These are phyloP conservation scores for Candolleomyces aberdarensis DNA, from an alignment of 768 basidiomycete species.

Conservation along the genomic window DNA sequence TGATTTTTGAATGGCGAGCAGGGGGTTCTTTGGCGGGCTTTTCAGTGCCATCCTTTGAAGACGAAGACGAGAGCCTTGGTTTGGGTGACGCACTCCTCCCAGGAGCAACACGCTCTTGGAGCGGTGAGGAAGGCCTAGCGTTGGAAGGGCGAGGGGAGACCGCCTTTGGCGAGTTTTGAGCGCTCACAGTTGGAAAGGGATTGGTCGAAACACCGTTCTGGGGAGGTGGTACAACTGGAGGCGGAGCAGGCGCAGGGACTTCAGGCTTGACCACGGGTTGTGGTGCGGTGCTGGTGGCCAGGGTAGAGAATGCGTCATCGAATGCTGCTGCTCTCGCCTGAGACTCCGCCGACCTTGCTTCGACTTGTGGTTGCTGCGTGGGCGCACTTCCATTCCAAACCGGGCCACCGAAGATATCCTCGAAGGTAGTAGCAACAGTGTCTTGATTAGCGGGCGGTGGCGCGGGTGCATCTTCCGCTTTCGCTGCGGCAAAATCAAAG, in stretches of 20 bases:
- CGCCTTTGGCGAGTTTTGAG: constrained; percentile 26
- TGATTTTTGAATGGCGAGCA: constrained; percentile 70
- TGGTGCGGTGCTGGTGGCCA: neutral
- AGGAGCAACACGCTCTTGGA: constrained; percentile 38
- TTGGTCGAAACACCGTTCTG: constrained; percentile 7
- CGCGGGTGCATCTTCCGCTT: constrained; percentile 9
- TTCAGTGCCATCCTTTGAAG: constrained; percentile 54
- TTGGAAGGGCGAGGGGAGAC: constrained; percentile 29
- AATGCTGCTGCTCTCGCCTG: constrained; percentile 14
- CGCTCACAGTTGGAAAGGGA: constrained; percentile 6
- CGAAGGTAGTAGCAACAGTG: constrained; percentile 21
- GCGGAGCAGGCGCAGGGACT: constrained; percentile 13
- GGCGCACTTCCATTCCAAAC: neutral
- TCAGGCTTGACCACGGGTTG: constrained; percentile 9
- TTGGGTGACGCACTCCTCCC: constrained; percentile 48
- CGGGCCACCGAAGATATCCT: constrained; percentile 14
- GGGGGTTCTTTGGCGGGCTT: constrained; percentile 50
- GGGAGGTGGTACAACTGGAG: constrained; percentile 6
- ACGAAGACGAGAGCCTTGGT: constrained; percentile 56
- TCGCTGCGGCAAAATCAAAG: constrained; percentile 59
- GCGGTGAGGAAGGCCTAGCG: constrained; percentile 14
- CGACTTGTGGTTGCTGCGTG: neutral
- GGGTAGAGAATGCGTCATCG: constrained; percentile 46
- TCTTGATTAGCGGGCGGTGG: neutral
- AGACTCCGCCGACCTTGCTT: neutral